phyloP scores from a whole-genome alignment of 2,329 filamentous ascomycete species.

The Aureobasidium pullulans region DNA sequence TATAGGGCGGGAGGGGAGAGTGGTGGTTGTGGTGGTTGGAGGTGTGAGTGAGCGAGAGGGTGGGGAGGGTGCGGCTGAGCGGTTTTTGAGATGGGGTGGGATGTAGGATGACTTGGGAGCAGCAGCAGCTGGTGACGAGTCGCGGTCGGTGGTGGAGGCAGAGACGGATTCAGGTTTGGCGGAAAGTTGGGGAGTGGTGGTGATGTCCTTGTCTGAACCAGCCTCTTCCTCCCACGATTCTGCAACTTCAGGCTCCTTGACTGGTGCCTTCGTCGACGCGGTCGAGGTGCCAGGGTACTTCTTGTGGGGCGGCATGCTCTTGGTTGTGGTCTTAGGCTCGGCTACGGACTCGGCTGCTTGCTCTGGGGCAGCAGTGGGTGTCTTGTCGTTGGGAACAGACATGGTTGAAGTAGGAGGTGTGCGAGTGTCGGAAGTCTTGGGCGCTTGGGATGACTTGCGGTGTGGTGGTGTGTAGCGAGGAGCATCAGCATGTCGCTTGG shows the following conservation, averaged over 20 bases:
- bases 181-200: conserved; percentile 23
- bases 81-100: conserved; percentile 18
- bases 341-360: not conserved
- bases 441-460: conserved; percentile 1
- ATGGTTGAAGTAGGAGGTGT: not conserved
- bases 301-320: not conserved
- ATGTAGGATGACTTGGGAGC: conserved; percentile 39
- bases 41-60: conserved; percentile 40
- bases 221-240: conserved; percentile 73
- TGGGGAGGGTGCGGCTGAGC: conserved; percentile 48
- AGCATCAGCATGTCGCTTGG: not conserved
- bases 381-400: not conserved
- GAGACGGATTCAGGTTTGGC: conserved; percentile 21
- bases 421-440: not conserved
- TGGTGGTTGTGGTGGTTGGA: not conserved
- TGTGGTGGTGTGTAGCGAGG: not conserved
- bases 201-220: conserved; percentile 15
- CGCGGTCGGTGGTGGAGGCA: conserved; percentile 51
- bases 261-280: not conserved
- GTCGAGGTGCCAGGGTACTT: not conserved
- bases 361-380: not conserved
- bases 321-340: not conserved
- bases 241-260: conserved; percentile 38
- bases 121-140: conserved; percentile 42
- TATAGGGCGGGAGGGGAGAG: conserved; percentile 9